These are phyloP conservation scores for Fusarium neocosmosporiellum DNA, from an alignment of 2,329 filamentous ascomycete genomes.

Conservation along the genomic window DNA sequence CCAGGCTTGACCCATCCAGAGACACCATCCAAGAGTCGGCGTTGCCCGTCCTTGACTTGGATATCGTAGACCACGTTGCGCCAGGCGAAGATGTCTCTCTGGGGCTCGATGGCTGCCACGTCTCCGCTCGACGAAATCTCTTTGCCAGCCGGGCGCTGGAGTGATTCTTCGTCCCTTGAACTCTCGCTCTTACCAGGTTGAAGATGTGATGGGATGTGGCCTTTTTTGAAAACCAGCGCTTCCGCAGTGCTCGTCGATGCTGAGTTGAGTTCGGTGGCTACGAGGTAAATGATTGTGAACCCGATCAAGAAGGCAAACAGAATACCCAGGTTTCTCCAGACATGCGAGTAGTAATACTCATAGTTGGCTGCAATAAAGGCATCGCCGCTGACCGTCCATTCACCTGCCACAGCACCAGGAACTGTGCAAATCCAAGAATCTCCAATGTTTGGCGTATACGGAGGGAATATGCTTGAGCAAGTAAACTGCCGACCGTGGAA, in stretches of 20 bases:
- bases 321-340: slow-evolving; percentile 78
- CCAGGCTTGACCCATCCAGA: slow-evolving; percentile 92
- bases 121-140: slow-evolving; percentile 30
- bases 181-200: slow-evolving; percentile 45
- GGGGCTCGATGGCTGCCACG: slow-evolving; percentile 51
- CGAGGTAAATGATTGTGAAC: slow-evolving; percentile 73
- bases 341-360: slow-evolving; percentile 65
- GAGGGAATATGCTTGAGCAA: slow-evolving; percentile 64
- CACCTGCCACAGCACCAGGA: slow-evolving; percentile 65
- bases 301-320: slow-evolving; percentile 71
- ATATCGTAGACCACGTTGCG: slow-evolving; percentile 77
- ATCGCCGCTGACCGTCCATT: slow-evolving; percentile 68
- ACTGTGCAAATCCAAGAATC: slow-evolving; percentile 64
- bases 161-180: slow-evolving; percentile 46
- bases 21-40: slow-evolving; percentile 81
- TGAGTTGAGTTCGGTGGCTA: slow-evolving; percentile 73
- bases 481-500: slow-evolving; percentile 68
- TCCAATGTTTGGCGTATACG: slow-evolving; percentile 56
- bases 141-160: slow-evolving; percentile 38
- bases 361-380: slow-evolving; percentile 68
- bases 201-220: slow-evolving; percentile 60
- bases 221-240: slow-evolving; percentile 73
- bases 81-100: slow-evolving; percentile 79
- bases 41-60: slow-evolving; percentile 77
- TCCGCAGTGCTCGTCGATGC: slow-evolving; percentile 72